These are phyloP conservation scores for Fraxinus greggii DNA, from an alignment of 305 asterid genomes.

Conservation along the genomic window DNA sequence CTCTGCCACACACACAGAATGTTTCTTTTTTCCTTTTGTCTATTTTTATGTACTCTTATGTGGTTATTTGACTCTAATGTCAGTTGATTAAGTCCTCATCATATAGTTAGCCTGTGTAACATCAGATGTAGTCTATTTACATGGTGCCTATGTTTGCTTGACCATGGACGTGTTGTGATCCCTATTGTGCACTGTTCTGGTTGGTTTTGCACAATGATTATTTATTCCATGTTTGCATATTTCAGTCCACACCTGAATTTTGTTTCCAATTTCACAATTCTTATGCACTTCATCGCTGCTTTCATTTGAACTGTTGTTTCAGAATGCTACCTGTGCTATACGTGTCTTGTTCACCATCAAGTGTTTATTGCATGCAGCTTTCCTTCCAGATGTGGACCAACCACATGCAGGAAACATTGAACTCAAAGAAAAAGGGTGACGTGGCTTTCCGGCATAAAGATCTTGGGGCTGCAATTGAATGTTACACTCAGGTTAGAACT, in stretches of 20 bases:
- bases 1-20: background rate
- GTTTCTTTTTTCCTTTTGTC: background rate
- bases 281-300: background rate
- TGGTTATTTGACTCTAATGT: background rate
- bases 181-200: background rate
- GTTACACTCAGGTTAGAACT: conserved; percentile 67
- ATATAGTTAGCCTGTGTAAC: background rate
- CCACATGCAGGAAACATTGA: conserved; percentile 91
- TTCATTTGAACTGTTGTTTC: background rate
- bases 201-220: background rate
- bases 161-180: background rate
- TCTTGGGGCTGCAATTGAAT: conserved; percentile 63
- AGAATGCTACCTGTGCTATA: background rate
- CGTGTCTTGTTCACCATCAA: background rate
- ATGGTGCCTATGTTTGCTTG: background rate
- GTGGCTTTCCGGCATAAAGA: conserved; percentile 85
- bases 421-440: conserved; percentile 90
- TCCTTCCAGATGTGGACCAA: conserved; percentile 97
- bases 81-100: background rate
- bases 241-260: background rate
- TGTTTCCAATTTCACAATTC: background rate
- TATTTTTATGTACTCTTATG: background rate
- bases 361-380: conserved; percentile 44
- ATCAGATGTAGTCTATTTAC: background rate
- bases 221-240: background rate